phyloP scores from a whole-genome alignment of 805 yeast species.

The Suhomyces sp. region DNA sequence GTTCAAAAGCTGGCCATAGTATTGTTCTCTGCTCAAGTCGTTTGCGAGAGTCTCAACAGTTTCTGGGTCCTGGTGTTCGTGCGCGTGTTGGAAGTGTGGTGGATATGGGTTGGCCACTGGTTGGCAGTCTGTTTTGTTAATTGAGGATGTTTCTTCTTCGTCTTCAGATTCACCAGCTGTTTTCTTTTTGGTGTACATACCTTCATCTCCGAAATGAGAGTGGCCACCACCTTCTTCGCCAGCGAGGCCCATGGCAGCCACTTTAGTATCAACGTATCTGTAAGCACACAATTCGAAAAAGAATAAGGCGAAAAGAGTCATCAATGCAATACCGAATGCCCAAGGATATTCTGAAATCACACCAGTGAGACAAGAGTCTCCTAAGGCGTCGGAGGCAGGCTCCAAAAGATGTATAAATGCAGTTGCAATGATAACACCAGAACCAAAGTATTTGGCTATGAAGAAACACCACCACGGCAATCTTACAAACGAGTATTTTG shows the following conservation, averaged over 20 bases:
- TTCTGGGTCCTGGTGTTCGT: constrained; percentile 44
- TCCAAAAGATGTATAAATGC: constrained; percentile 72
- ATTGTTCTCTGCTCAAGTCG: constrained; percentile 40
- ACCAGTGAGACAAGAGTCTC: constrained; percentile 60
- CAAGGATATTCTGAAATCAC: constrained; percentile 51
- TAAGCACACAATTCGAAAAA: constrained; percentile 51
- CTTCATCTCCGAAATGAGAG: constrained; percentile 52
- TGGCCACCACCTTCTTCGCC: constrained; percentile 32
- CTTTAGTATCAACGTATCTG: constrained; percentile 40
- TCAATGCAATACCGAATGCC: constrained; percentile 52
- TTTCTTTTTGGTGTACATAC: constrained; percentile 27
- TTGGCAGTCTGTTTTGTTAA: background rate
- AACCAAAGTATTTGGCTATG: constrained; percentile 72
- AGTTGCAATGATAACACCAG: constrained; percentile 81
- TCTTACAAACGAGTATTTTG: constrained; percentile 54
- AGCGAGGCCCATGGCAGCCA: constrained; percentile 16
- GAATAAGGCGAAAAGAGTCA: constrained; percentile 51
- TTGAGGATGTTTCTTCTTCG: constrained; percentile 10
- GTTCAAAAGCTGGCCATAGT: constrained; percentile 54
- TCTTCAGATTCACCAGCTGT: constrained; percentile 8
- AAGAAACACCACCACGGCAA: constrained; percentile 64
- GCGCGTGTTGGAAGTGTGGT: constrained; percentile 44
- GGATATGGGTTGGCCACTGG: constrained; percentile 24
- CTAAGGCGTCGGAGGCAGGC: constrained; percentile 63
- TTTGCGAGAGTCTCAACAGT: constrained; percentile 33